phyloP scores from a whole-genome alignment of 177 flowering plant species.

The Tripterygium wilfordii region DNA sequence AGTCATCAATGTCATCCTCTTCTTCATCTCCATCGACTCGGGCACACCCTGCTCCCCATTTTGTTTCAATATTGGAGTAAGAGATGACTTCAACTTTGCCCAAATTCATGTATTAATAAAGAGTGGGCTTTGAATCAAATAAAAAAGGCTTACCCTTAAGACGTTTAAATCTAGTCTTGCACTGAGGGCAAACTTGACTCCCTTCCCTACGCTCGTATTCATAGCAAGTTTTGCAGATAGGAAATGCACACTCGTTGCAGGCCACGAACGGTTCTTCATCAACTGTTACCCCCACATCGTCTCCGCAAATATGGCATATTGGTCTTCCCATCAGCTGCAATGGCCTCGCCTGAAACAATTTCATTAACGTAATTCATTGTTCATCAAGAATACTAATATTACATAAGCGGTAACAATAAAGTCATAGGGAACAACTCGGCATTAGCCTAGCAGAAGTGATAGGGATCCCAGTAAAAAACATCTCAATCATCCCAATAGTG shows the following conservation, averaged over 20 bases:
- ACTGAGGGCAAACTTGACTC: neutral
- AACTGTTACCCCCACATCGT: neutral
- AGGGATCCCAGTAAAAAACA: neutral
- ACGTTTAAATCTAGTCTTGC: slow-evolving; percentile 1
- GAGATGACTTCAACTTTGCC: too few species aligned
- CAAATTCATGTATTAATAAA: too few species aligned
- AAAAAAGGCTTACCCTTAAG: neutral
- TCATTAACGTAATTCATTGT: too few species aligned
- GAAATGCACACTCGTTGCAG: slow-evolving; percentile 2
- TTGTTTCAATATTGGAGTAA: neutral
- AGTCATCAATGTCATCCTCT: slow-evolving; percentile 2
- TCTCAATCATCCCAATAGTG: too few species aligned
- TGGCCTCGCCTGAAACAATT: neutral
- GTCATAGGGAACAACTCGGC: neutral
- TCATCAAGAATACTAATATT: too few species aligned
- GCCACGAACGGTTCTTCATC: neutral
- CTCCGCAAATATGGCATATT: neutral
- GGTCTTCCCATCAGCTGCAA: neutral
- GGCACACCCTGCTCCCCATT: neutral
- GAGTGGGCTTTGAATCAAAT: too few species aligned
- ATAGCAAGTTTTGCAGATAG: neutral
- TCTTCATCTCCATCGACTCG: neutral
- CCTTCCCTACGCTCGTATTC: neutral
- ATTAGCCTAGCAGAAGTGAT: neutral
- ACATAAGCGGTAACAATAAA: too few species aligned